These are phyloP conservation scores for Geosmithia flava DNA, from an alignment of 2,329 filamentous ascomycete species.

Conservation along the genomic window DNA sequence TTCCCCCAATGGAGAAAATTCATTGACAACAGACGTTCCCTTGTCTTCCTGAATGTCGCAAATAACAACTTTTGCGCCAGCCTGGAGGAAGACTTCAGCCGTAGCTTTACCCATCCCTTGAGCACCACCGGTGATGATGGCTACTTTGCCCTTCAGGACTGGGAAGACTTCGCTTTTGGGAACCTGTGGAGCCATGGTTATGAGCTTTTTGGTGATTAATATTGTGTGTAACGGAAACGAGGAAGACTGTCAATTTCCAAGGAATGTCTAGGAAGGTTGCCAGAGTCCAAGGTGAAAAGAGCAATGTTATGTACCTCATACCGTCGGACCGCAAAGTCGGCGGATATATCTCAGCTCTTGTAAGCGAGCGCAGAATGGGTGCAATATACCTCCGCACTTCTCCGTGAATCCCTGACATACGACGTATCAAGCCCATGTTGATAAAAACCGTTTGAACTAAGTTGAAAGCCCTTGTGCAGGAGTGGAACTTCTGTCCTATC, in stretches of 20 bases:
- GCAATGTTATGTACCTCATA: background rate
- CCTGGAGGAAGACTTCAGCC: constrained; percentile 15
- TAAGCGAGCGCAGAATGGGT: background rate
- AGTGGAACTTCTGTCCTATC: background rate
- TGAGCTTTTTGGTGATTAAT: background rate
- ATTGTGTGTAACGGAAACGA: background rate
- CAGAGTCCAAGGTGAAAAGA: background rate
- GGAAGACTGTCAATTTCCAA: background rate
- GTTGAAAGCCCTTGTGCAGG: background rate
- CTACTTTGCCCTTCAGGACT: constrained; percentile 12
- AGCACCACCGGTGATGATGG: constrained; percentile 17
- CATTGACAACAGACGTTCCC: constrained; percentile 5
- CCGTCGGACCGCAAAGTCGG: too few relatives aligned
- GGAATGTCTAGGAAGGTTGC: background rate
- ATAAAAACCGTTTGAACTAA: too few relatives aligned
- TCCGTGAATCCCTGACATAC: background rate
- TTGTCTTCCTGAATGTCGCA: constrained; percentile 14
- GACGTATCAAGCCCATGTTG: background rate
- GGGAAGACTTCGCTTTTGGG: constrained; percentile 6
- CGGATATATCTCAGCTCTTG: background rate
- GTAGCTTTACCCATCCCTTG: constrained; percentile 18
- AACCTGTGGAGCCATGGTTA: constrained; percentile 5
- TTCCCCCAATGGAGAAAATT: constrained; percentile 6
- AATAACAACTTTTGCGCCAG: constrained; percentile 18
- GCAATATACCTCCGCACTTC: background rate